Conservation (phyloP, 352 stramenopile species). For the Ochromonadaceae sp. region DNA sequence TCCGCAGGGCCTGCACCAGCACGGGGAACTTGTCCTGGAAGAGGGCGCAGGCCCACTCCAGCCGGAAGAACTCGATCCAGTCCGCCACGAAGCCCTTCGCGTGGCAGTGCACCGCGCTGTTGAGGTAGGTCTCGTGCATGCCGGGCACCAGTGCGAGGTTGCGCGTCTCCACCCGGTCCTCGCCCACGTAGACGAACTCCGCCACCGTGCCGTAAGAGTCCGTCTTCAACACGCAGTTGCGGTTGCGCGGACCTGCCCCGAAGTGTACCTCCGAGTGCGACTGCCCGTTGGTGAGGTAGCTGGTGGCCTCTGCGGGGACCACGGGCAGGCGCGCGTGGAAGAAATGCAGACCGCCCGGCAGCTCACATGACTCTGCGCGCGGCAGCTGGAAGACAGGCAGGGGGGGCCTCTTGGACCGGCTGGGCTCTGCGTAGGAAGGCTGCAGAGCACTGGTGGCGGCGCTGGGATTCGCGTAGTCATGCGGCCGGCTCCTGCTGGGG, state of each 20-base stretch:
- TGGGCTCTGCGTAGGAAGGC: too few relatives aligned
- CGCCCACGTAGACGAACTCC: slow-evolving; percentile 23
- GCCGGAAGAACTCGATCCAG: slow-evolving; percentile 59
- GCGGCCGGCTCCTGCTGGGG: too few relatives aligned
- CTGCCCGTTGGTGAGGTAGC: too few relatives aligned
- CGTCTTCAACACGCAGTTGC: slow-evolving; percentile 17
- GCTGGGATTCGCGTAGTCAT: too few relatives aligned
- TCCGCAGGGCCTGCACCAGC: not conserved
- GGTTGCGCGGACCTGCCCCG: too few relatives aligned
- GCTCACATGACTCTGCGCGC: not conserved
- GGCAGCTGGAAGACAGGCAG: not conserved
- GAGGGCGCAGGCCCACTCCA: slow-evolving; percentile 50
- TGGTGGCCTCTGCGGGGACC: too few relatives aligned
- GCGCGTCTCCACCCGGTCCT: slow-evolving; percentile 35
- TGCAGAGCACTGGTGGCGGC: too few relatives aligned
- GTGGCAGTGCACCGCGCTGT: slow-evolving; percentile 54
- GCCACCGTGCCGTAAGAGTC: slow-evolving; percentile 12
- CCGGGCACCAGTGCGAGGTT: slow-evolving; percentile 57
- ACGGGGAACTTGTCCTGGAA: slow-evolving; percentile 46
- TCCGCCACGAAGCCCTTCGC: slow-evolving; percentile 47
- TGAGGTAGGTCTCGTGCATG: slow-evolving; percentile 61
- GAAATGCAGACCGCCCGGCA: not conserved
- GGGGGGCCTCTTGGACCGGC: too few relatives aligned
- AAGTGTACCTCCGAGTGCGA: too few relatives aligned
- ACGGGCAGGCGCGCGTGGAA: not conserved